These are phyloP conservation scores for Ananas comosus DNA, from an alignment of 176 grass and related monocot genomes.

Conservation along the genomic window DNA sequence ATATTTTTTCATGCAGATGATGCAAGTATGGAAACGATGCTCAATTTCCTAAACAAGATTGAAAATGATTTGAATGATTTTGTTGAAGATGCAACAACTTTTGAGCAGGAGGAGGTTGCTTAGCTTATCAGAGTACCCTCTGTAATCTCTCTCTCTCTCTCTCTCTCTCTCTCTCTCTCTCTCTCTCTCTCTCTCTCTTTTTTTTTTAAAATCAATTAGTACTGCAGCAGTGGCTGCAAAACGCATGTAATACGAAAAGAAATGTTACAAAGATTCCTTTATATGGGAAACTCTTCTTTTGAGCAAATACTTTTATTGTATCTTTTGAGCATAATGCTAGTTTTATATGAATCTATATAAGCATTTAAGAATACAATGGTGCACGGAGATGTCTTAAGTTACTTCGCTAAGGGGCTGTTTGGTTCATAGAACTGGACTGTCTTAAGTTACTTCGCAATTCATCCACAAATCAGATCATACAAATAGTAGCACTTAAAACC, in stretches of 20 bases:
- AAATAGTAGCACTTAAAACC: too few relatives aligned
- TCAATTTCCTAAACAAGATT: slow-evolving; percentile 29
- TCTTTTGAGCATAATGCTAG: too few relatives aligned
- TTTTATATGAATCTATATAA: too few relatives aligned
- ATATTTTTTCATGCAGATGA: slow-evolving; percentile 21
- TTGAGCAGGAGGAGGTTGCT: not conserved
- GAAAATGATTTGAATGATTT: slow-evolving; percentile 21
- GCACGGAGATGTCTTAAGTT: too few relatives aligned
- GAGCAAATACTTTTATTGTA: not conserved
- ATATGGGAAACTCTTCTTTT: not conserved
- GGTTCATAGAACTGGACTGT: too few relatives aligned
- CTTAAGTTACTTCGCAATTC: too few relatives aligned
- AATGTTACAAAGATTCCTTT: not conserved
- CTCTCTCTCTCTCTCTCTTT: not conserved
- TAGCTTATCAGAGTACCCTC: not conserved
- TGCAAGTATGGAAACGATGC: slow-evolving; percentile 26
- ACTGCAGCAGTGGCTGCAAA: not conserved
- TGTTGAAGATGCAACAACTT: not conserved
- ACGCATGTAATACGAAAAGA: not conserved
- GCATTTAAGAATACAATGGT: too few relatives aligned
- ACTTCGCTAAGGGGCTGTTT: too few relatives aligned
- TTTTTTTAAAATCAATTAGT: not conserved
- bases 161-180: not conserved
- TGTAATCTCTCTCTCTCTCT: too few relatives aligned
- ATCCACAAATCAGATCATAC: too few relatives aligned